phyloP scores from a whole-genome alignment of 2,329 filamentous ascomycete genomes.

The Atkinsonella hypoxylon region DNA sequence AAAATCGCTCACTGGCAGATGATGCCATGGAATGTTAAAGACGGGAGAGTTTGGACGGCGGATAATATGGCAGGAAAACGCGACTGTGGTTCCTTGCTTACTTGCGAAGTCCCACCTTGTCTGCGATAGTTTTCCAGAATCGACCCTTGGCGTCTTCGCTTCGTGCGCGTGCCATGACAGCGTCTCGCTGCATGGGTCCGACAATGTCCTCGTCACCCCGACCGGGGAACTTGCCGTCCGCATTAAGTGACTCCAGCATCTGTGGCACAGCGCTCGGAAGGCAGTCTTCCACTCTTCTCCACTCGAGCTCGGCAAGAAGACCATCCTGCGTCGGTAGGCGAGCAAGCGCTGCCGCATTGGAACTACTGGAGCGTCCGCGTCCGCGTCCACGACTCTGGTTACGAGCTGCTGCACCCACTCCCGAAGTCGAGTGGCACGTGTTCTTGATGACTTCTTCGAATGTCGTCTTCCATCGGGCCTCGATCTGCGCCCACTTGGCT shows the following conservation, averaged over 20 bases:
- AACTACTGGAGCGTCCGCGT: constrained; percentile 26
- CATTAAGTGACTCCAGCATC: constrained; percentile 54
- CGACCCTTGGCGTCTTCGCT: constrained; percentile 33
- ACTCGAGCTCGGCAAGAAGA: constrained; percentile 30
- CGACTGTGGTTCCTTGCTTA: constrained; percentile 1
- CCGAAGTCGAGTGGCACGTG: constrained; percentile 22
- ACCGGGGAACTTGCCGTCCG: constrained; percentile 75
- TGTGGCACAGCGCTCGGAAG: constrained; percentile 55
- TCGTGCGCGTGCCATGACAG: constrained; percentile 35
- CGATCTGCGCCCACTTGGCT: constrained; percentile 77
- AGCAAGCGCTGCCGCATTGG: constrained; percentile 26
- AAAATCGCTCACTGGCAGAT: background rate
- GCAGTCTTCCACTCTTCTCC: constrained; percentile 37
- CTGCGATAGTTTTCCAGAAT: constrained; percentile 37
- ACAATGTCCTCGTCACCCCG: constrained; percentile 88
- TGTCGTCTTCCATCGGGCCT: constrained; percentile 59
- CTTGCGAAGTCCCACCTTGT: constrained; percentile 26
- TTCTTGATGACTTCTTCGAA: constrained; percentile 53
- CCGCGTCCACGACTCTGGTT: constrained; percentile 28
- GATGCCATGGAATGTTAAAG: background rate
- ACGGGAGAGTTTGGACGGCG: background rate
- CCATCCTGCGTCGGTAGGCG: constrained; percentile 23
- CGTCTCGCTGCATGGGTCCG: constrained; percentile 68
- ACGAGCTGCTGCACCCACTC: constrained; percentile 18
- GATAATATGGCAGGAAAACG: background rate